A percentile compares a stretch with the other conserved stretches of the same genome.
phyloP scores from a whole-genome alignment of 768 basidiomycete genomes.

The Boletus rubescentipes region DNA sequence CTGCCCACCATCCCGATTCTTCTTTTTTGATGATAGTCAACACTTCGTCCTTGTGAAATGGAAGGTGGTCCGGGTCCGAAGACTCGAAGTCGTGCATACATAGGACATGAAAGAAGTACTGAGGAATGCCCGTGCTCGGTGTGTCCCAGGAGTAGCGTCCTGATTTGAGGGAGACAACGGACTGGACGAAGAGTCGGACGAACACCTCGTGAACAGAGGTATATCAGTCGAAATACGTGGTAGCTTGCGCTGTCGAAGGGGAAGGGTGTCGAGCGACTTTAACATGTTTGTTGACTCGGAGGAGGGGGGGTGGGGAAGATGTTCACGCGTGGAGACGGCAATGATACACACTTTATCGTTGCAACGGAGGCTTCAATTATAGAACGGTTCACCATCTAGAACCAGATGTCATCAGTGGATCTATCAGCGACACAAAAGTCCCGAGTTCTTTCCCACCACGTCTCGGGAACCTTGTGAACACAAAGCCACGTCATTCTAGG shows the following conservation, averaged over 20 bases:
- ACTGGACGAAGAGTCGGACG: slow-evolving; percentile 32
- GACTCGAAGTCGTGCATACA: slow-evolving; percentile 71
- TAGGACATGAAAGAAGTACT: slow-evolving; percentile 42
- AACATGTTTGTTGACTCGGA: slow-evolving; percentile 15
- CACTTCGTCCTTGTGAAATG: slow-evolving; percentile 66
- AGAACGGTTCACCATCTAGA: neutral
- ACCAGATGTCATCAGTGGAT: slow-evolving; percentile 11
- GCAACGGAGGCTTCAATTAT: slow-evolving; percentile 1
- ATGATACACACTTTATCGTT: slow-evolving; percentile 9
- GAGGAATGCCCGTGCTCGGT: slow-evolving; percentile 32
- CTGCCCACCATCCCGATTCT: slow-evolving; percentile 81
- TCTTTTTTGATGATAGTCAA: slow-evolving; percentile 68
- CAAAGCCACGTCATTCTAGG: neutral
- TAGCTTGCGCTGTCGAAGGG: slow-evolving; percentile 12
- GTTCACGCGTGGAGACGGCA: neutral
- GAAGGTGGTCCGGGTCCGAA: slow-evolving; percentile 57
- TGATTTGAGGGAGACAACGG: slow-evolving; percentile 14
- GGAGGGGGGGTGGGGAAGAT: neutral
- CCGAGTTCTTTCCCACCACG: neutral
- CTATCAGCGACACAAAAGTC: neutral
- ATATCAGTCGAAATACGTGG: slow-evolving; percentile 35
- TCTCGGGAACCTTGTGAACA: neutral
- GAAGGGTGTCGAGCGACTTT: neutral
- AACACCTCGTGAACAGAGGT: slow-evolving; percentile 35
- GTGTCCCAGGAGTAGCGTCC: slow-evolving; percentile 23